These are phyloP conservation scores for Kodamaea kaohsiungensis DNA, from an alignment of 805 yeast species.

Conservation along the genomic window DNA sequence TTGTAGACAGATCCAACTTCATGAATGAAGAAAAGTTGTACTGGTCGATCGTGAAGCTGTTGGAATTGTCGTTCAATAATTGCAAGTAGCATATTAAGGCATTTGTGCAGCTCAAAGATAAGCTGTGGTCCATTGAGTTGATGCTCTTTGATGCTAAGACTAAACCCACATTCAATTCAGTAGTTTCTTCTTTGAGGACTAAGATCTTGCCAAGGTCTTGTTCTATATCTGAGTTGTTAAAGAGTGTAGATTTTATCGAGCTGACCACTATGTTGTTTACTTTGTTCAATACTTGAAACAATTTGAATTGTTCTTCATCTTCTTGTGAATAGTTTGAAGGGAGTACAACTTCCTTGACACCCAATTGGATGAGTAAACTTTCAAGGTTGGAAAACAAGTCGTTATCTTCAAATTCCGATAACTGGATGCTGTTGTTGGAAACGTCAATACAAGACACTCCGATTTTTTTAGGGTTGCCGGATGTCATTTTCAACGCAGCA, in stretches of 20 bases:
- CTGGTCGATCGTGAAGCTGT: slow-evolving; percentile 55
- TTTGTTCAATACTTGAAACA: slow-evolving; percentile 65
- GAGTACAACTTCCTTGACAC: slow-evolving; percentile 80
- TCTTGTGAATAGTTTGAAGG: slow-evolving; percentile 43
- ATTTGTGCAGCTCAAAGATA: slow-evolving; percentile 62
- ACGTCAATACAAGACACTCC: slow-evolving; percentile 85
- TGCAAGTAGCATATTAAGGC: slow-evolving; percentile 72
- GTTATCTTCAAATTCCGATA: slow-evolving; percentile 81
- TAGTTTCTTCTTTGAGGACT: slow-evolving; percentile 23
- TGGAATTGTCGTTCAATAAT: slow-evolving; percentile 58
- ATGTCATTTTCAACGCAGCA: slow-evolving; percentile 37
- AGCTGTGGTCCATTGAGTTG: slow-evolving; percentile 41
- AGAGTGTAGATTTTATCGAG: slow-evolving; percentile 56
- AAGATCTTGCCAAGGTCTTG: slow-evolving; percentile 76
- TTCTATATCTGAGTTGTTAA: slow-evolving; percentile 67
- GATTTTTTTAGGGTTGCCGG: slow-evolving; percentile 48
- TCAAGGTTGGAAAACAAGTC: slow-evolving; percentile 87
- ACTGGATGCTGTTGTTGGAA: slow-evolving; percentile 62
- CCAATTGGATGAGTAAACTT: slow-evolving; percentile 81
- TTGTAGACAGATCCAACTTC: slow-evolving; percentile 90
- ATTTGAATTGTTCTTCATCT: slow-evolving; percentile 58
- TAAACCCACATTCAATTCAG: slow-evolving; percentile 33
- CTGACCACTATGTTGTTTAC: slow-evolving; percentile 78
- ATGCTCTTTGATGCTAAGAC: slow-evolving; percentile 58
- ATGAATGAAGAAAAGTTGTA: slow-evolving; percentile 79